A percentile compares a stretch with the other conserved stretches of the same genome.
Conservation (phyloP, 345 rosid genomes). For the Linum lewisii region DNA sequence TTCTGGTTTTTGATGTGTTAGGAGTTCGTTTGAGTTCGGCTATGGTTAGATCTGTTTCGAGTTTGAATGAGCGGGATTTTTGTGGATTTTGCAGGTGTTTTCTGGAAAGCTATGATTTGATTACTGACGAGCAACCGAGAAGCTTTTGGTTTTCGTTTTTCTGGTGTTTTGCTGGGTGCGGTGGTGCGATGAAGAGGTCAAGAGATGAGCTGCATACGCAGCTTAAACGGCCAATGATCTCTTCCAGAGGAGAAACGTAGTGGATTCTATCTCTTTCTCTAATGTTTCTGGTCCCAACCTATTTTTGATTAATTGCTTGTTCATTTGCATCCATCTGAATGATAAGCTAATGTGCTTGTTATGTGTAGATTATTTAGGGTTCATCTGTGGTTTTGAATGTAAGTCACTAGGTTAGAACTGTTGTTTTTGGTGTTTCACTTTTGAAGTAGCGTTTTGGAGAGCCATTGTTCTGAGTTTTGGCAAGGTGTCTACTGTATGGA, state of each 20-base stretch:
- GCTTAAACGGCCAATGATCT: slow-evolving; percentile 44
- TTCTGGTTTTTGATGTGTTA: neutral
- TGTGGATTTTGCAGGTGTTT: slow-evolving; percentile 21
- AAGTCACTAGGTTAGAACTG: too few species aligned
- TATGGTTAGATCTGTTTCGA: slow-evolving; percentile 43
- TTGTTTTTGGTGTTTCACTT: too few species aligned
- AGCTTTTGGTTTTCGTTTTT: slow-evolving; percentile 9
- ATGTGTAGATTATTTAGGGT: too few species aligned
- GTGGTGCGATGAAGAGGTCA: slow-evolving; percentile 58
- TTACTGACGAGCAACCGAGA: slow-evolving; percentile 15
- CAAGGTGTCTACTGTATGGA: too few species aligned
- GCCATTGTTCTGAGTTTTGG: too few species aligned
- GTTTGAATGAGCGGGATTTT: slow-evolving; percentile 11
- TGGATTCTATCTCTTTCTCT: slow-evolving; percentile 8
- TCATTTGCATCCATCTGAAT: slow-evolving; percentile 10
- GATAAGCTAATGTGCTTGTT: neutral
- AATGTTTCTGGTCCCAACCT: neutral
- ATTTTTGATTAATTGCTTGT: neutral
- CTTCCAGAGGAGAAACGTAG: slow-evolving; percentile 72
- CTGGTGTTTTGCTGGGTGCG: neutral
- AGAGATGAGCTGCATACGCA: slow-evolving; percentile 68
- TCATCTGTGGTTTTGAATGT: too few species aligned
- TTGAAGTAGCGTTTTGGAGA: too few species aligned
- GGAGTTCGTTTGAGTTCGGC: slow-evolving; percentile 2
- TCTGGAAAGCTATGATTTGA: slow-evolving; percentile 29